A percentile compares a stretch with the other conserved stretches of the same genome.
Conservation (phyloP, 2,329 filamentous ascomycete species). For the Lithohypha guttulata region DNA sequence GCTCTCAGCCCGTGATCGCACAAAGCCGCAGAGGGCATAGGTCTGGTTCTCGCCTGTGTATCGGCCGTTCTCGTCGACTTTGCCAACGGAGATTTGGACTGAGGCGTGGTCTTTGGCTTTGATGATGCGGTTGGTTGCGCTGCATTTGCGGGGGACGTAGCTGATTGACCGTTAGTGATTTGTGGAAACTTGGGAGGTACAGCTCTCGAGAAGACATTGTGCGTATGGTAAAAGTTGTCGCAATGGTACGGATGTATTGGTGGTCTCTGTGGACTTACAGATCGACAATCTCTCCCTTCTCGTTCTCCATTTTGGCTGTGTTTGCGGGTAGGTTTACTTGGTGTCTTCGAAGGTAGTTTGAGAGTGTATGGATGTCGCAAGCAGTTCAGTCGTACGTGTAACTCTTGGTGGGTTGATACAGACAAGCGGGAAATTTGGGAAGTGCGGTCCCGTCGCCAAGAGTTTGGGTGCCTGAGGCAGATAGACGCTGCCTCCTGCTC, state of each 20-base stretch:
- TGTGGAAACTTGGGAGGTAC: conserved; percentile 3
- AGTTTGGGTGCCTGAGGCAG: too few relatives aligned
- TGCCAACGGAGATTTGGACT: conserved; percentile 92
- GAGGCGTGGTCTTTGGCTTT: conserved; percentile 99
- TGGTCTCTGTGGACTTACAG: conserved; percentile 50
- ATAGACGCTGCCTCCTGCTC: too few relatives aligned
- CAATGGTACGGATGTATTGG: not conserved
- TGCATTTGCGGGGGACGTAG: conserved; percentile 98
- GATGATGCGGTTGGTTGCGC: conserved; percentile 98
- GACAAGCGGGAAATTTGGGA: too few relatives aligned
- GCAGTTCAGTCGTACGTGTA: too few relatives aligned
- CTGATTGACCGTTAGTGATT: conserved; percentile 40
- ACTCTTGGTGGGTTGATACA: too few relatives aligned
- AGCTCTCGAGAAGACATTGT: too few relatives aligned
- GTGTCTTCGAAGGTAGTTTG: too few relatives aligned
- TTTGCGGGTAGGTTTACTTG: conserved; percentile 27
- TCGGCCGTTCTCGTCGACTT: conserved; percentile 98
- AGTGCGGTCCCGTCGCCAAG: too few relatives aligned
- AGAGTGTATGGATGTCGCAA: too few relatives aligned
- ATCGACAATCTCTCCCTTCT: conserved; percentile 98
- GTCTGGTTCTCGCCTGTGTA: conserved; percentile 95
- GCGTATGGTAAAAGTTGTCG: not conserved
- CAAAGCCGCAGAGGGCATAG: conserved; percentile 95
- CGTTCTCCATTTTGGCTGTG: conserved; percentile 89
- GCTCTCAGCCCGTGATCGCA: conserved; percentile 94